Base-by-base conservation (phyloP, 164 flowering plant species). In the Vitis rotundifolia region DNA sequence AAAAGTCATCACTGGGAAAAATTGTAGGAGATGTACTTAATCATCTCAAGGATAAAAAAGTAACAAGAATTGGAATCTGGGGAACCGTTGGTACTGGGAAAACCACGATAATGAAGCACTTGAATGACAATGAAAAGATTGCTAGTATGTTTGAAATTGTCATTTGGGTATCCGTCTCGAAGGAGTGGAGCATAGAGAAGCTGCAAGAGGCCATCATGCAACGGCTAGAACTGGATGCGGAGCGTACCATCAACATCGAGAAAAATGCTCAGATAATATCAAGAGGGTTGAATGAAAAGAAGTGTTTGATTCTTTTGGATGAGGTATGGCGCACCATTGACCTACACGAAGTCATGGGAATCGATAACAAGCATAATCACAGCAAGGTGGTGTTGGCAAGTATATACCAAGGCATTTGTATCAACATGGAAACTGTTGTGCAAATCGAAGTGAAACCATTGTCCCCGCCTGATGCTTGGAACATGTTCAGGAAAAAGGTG, bases 221-320 rank as follows among this genome's bases (percentile, higher is more conserved):
- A 11, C 55, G 73, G 15, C 50, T 77, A 54, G 58, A 53, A 1
- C 19, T 80, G 16, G 22, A 15, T 2, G 47, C 62, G 11, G 64
- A 66, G 10, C 26, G 54, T 13, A 11, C 6, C 54, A 64, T 7
- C 11, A 11, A 37, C 28, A 59, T 10, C 1, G 48, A 66, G 13
- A 54, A 47, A 28, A 16, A 61, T 52, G 68, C 64, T 2, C 1
- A 12, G 18, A 68, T 11, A 68, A 65, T 77, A 31, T 50, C 59
- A 1, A 48, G 26, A 4, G 49, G 47, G 18, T 57, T 75, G 64
- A 50, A 63, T 37, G 31, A 9, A 3, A 75, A 50, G 59, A 77
- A 72, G 18, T 80, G 66, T 53, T 73, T 80, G 68, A 37, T 80
- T 14, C 78, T 80, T 22, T 50, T 77, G 8, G 83, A 80, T 70